Percentiles rank a stretch among this genome's conserved stretches.
Evolutionary conservation across 352 stramenopile species (phyloP).

Genomic region (Phytophthora europaea): DNA sequence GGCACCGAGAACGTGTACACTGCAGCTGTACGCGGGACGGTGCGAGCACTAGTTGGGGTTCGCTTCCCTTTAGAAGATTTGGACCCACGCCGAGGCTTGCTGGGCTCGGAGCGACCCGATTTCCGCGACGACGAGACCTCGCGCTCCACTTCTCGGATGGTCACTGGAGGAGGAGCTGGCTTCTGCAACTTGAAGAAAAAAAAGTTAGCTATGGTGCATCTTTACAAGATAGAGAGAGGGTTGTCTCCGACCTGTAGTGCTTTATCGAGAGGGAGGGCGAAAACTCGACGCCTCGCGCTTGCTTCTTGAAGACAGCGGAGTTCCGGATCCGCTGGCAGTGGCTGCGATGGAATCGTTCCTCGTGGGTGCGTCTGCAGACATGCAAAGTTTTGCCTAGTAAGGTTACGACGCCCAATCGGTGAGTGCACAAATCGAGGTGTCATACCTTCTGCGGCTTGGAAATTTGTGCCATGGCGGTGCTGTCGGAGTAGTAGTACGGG

Average conservation of each 20-base stretch:
- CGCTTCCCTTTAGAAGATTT: constrained; percentile 26
- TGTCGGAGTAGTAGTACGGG: constrained; percentile 37
- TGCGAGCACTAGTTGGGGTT: neutral
- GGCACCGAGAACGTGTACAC: neutral
- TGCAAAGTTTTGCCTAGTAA: neutral
- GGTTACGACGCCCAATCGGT: neutral
- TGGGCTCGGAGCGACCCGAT: constrained; percentile 5
- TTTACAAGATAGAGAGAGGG: neutral
- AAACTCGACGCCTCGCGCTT: constrained; percentile 40
- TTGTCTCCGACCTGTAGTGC: neutral
- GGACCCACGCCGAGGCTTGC: constrained; percentile 7
- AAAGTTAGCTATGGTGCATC: neutral
- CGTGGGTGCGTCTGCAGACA: constrained; percentile 45
- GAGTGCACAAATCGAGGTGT: neutral
- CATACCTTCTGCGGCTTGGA: constrained; percentile 26
- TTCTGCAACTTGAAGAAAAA: constrained; percentile 9
- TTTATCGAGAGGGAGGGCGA: constrained; percentile 33
- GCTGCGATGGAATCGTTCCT: constrained; percentile 56
- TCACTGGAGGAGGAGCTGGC: neutral
- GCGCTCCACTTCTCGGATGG: neutral
- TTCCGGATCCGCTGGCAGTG: constrained; percentile 61
- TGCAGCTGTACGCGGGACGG: constrained; percentile 8
- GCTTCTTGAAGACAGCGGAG: constrained; percentile 62
- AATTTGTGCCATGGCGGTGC: neutral
- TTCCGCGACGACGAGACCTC: constrained; percentile 22